Percentiles rank a stretch among this genome's conserved stretches.
Evolutionary conservation across 768 basidiomycete species (phyloP).

Genomic region (Xerocomellus amylosporus): DNA sequence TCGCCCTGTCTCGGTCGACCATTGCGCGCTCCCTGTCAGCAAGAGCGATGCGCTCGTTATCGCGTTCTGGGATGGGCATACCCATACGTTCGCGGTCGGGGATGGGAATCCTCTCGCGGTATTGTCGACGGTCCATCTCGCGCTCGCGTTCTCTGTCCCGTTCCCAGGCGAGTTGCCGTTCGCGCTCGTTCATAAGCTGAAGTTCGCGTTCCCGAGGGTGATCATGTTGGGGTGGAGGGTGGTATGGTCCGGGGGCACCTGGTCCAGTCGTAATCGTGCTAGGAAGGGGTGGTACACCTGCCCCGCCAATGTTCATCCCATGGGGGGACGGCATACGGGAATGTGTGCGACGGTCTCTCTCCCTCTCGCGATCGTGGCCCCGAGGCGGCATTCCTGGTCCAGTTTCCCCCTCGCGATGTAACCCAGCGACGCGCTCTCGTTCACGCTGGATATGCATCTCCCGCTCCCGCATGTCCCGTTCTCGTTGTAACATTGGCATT

Average conservation of each 20-base stretch:
- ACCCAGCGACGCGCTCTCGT: constrained; percentile 23
- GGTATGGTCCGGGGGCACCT: constrained; percentile 20
- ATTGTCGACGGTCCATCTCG: constrained; percentile 27
- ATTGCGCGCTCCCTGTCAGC: constrained; percentile 25
- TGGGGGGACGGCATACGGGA: constrained; percentile 30
- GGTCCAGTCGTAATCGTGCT: constrained; percentile 13
- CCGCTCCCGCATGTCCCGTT: constrained; percentile 26
- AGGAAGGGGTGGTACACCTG: constrained; percentile 6
- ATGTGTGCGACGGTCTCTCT: constrained; percentile 28
- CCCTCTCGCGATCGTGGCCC: constrained; percentile 29
- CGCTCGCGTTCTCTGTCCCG: constrained; percentile 26
- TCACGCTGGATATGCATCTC: constrained; percentile 29
- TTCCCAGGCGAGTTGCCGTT: constrained; percentile 29
- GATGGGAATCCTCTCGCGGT: constrained; percentile 25
- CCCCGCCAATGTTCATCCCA: constrained; percentile 8
- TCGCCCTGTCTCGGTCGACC: constrained; percentile 21
- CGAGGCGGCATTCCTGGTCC: constrained; percentile 25
- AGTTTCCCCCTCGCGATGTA: constrained; percentile 24
- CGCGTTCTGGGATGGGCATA: constrained; percentile 22
- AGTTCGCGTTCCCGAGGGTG: constrained; percentile 25
- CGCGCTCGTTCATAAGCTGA: constrained; percentile 20
- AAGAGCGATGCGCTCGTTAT: constrained; percentile 16
- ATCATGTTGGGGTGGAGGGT: constrained; percentile 24
- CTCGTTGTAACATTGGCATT: constrained; percentile 20
- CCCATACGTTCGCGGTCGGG: constrained; percentile 23